Evolutionary conservation across 495 filamentous ascomycete species (phyloP), one percentile per base, ranked within the genome.

Genomic region (Penicillium riverlandense): DNA sequence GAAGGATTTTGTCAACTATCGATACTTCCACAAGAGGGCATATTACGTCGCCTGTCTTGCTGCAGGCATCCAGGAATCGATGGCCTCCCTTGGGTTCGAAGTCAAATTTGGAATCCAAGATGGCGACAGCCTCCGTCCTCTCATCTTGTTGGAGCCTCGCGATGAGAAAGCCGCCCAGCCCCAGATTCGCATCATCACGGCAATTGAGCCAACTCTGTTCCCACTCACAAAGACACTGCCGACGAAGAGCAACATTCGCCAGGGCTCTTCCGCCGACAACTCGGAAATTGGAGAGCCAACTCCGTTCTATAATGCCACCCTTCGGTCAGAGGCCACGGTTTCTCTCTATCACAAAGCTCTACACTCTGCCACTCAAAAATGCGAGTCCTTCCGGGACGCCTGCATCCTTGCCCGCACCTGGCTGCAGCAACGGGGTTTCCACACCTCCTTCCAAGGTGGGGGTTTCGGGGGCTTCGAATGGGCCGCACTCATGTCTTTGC

Each of bases 401-500:
- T 94, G 87, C 57, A 72, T 92, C 13, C 71, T 98, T 35, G 92
- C 91, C 7, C 80, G 84, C 37, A 77, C 84, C 37, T 98, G 92
- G 92, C 68, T 98, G 29, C 80, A 79, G 45, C 94, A 97, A 66
- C 80, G 91, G 34, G 90, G 91, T 0, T 84, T 95, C 53, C 72
- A 70, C 8, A 72, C 84, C 10, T 59, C 69, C 37, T 66, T 90
- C 9, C 67, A 75, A 15, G 66, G 73, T n/a, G 91, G 91, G 22
- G 92, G 94, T 1, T 96, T 98, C 62, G 92, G 92, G 12, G 78
- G 87, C 47, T 94, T 96, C 45, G 91, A 98, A 59, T 97, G 88
- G 88, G 76, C 83, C 0, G 69, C 80, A 22, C 55, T 90, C 1
- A 74, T 86, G 52, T 86, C 90, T n/a, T 69, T 95, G 13, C 70